phyloP scores from a whole-genome alignment of 805 yeast genomes.

The Cyberlindnera veronae region DNA sequence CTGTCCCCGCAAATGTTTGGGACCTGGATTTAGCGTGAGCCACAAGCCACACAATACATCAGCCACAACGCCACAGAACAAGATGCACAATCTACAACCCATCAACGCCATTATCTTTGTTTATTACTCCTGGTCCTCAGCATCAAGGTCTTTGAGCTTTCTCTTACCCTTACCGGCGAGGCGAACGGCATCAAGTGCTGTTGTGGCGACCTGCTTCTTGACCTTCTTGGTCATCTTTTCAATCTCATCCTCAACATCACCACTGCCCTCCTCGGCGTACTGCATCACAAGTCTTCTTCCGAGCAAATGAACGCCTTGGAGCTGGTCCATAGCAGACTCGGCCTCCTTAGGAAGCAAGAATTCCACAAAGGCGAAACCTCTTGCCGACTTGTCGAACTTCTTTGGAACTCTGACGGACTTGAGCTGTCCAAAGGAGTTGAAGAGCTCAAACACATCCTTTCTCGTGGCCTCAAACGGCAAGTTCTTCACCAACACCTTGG shows the following conservation, averaged over 20 bases:
- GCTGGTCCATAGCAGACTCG: slow-evolving; percentile 86
- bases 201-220: slow-evolving; percentile 72
- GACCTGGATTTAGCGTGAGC: too few relatives aligned
- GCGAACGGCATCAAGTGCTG: slow-evolving; percentile 67
- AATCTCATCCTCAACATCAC: slow-evolving; percentile 85
- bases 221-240: slow-evolving; percentile 87
- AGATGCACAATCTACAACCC: not conserved
- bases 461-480: slow-evolving; percentile 95
- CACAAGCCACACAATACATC: too few relatives aligned
- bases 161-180: slow-evolving; percentile 71
- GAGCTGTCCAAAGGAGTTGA: slow-evolving; percentile 91
- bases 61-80: too few relatives aligned
- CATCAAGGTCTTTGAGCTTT: slow-evolving; percentile 50
- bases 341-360: slow-evolving; percentile 86
- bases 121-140: not conserved
- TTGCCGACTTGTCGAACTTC: slow-evolving; percentile 90
- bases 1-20: too few relatives aligned
- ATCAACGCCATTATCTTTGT: not conserved
- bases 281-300: slow-evolving; percentile 95
- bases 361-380: slow-evolving; percentile 98
- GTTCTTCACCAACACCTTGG: slow-evolving; percentile 82
- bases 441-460: slow-evolving; percentile 87
- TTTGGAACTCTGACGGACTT: slow-evolving; percentile 94
- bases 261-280: slow-evolving; percentile 80
- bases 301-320: slow-evolving; percentile 92